Evolutionary conservation across 1,284 basidiomycete species (phyloP).

Genomic region (Pseudozyma thailandica): DNA sequence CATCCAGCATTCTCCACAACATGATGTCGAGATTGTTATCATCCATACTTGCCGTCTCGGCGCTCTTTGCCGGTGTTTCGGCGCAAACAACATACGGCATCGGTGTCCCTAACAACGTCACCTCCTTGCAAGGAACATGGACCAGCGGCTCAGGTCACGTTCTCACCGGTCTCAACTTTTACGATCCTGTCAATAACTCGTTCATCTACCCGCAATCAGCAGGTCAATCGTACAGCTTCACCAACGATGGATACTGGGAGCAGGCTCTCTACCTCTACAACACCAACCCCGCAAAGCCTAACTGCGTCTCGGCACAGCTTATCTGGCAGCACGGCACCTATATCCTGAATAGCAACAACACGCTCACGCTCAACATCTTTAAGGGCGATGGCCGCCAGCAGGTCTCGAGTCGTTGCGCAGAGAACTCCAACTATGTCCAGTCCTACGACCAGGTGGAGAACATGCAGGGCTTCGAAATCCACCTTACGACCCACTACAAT

Average conservation of each 20-base stretch:
- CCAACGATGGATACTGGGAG: slow-evolving; percentile 63
- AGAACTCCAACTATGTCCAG: slow-evolving; percentile 50
- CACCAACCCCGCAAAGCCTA: slow-evolving; percentile 54
- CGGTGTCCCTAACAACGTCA: slow-evolving; percentile 46
- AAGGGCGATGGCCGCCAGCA: slow-evolving; percentile 57
- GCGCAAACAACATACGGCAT: slow-evolving; percentile 39
- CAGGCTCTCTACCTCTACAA: slow-evolving; percentile 59
- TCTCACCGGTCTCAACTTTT: slow-evolving; percentile 61
- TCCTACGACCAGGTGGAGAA: slow-evolving; percentile 53
- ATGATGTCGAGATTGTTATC: slow-evolving; percentile 26
- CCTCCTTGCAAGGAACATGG: slow-evolving; percentile 60
- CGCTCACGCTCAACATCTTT: slow-evolving; percentile 55
- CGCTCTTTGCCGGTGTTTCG: slow-evolving; percentile 12
- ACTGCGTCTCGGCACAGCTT: slow-evolving; percentile 63
- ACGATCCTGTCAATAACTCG: slow-evolving; percentile 59
- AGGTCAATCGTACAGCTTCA: slow-evolving; percentile 64
- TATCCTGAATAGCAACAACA: slow-evolving; percentile 43
- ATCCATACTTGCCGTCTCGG: slow-evolving; percentile 25
- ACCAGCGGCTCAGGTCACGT: slow-evolving; percentile 58
- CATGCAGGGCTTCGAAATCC: slow-evolving; percentile 50
- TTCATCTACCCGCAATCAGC: slow-evolving; percentile 59
- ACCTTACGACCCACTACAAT: slow-evolving; percentile 31
- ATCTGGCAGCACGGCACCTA: slow-evolving; percentile 67
- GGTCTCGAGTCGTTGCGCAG: slow-evolving; percentile 38
- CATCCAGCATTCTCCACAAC: neutral